Base-by-base conservation (phyloP, 2,329 filamentous ascomycete genomes). In the Penicillium sp. region DNA sequence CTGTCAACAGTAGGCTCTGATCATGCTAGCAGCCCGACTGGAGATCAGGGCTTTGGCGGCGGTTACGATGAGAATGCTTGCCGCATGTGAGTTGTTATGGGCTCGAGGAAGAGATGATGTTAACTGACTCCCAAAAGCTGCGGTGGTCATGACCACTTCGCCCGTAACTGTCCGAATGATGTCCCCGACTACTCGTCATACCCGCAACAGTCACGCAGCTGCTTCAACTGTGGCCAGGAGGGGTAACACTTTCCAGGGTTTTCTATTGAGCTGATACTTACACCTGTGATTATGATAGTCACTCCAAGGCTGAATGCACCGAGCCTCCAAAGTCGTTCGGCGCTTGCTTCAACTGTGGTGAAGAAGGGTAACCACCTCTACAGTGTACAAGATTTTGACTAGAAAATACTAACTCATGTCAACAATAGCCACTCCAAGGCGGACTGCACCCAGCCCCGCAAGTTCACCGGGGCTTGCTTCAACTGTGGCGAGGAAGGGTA, bases 161-260 rank as follows among this genome's bases (percentile, higher is more conserved):
- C 72, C 35, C 73, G 74, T 19, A 75, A 80, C 16, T 81, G 79
- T 54, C 72, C 78, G 3, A 74, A 78, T 58, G 62, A 26, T 58
- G 65, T 49, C 33, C 23, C 5, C 10, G 27, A 43, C 1, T 47
- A 33, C 13, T 29, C 46, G 16, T 10, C 13, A 29, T 47, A 47
- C 23, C 16, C 27, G 25, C 33, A 33, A 16, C 10, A 14, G 14
- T 14, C 31, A 33, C 31, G 31, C 35, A 8, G 16, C 7, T 39
- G 35, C n/a, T 39, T 39, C n/a, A 39, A 39, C 35, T 39, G 35
- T 19, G 35, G 35, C n/a, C 35, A 39, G 9, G n/a, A 19, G 35
- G n/a, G 35, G 35, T 39, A 10, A 16, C 8, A 10, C 1, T 19
- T 10, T 39, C 10, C 3, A 39, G 1, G n/a, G 19, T 11, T 19